These are phyloP conservation scores for Rhynchospora pubera DNA, from an alignment of 176 grass and related monocot genomes.

Conservation along the genomic window DNA sequence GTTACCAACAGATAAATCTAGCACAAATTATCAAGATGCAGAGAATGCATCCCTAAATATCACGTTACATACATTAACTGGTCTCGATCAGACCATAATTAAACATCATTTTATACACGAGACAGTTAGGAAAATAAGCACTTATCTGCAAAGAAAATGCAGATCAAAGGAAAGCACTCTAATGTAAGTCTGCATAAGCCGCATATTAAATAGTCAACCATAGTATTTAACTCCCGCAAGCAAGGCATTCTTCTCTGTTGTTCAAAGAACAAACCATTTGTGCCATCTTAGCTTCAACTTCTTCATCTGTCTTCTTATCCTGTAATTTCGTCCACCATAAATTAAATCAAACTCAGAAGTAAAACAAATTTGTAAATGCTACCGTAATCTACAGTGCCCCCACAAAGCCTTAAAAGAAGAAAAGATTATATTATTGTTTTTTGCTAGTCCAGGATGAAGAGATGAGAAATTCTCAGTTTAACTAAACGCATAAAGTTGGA, in stretches of 20 bases:
- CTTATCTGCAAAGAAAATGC: neutral
- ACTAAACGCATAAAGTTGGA: neutral
- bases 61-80: neutral
- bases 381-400: neutral
- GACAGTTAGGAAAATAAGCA: neutral
- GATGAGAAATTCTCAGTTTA: neutral
- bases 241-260: slow-evolving; percentile 80
- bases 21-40: neutral
- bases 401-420: neutral
- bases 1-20: neutral
- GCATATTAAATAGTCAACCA: neutral
- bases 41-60: slow-evolving; percentile 1
- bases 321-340: slow-evolving; percentile 5
- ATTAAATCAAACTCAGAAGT: neutral
- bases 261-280: slow-evolving; percentile 93
- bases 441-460: neutral
- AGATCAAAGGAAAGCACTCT: neutral
- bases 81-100: neutral
- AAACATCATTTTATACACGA: neutral
- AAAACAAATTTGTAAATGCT: no score
- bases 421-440: neutral
- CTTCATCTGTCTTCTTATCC: slow-evolving; percentile 41
- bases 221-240: slow-evolving; percentile 73
- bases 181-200: neutral
- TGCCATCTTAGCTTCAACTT: slow-evolving; percentile 78